Evolutionary conservation across 169 alveolate genomes (phyloP).

Genomic region (Plasmodium reichenowi): DNA sequence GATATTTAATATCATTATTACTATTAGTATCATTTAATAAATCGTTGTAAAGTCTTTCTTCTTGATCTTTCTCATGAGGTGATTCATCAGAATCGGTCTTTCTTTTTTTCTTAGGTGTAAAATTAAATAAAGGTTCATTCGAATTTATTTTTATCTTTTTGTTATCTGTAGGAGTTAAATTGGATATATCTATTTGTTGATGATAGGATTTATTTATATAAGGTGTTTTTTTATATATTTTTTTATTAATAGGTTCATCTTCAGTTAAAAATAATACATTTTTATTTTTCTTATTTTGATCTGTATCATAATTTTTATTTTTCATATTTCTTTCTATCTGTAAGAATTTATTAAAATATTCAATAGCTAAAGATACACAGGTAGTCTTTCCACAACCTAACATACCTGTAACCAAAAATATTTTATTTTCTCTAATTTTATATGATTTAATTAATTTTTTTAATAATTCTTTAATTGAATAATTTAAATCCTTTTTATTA

Average conservation of each 20-base stretch:
- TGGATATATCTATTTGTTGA: not conserved
- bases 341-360: constrained; percentile 56
- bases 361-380: constrained; percentile 60
- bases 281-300: not conserved
- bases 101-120: constrained; percentile 38
- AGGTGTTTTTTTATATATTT: constrained; percentile 58
- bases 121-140: constrained; percentile 60
- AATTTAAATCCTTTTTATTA: constrained; percentile 26
- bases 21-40: not conserved
- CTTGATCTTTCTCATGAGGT: not conserved
- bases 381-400: constrained; percentile 69
- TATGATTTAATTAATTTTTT: constrained; percentile 54
- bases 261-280: constrained; percentile 25
- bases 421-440: constrained; percentile 63
- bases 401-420: constrained; percentile 59
- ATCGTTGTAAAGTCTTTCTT: no score
- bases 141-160: constrained; percentile 39
- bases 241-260: constrained; percentile 15
- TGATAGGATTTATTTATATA: constrained; percentile 21
- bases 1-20: not conserved
- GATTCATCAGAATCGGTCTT: not conserved
- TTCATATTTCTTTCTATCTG: constrained; percentile 60
- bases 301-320: not conserved
- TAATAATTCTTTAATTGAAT: constrained; percentile 42
- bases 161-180: not conserved